Conservation (phyloP, 2,329 filamentous ascomycete genomes). For the Akanthomyces dipterigenus region DNA sequence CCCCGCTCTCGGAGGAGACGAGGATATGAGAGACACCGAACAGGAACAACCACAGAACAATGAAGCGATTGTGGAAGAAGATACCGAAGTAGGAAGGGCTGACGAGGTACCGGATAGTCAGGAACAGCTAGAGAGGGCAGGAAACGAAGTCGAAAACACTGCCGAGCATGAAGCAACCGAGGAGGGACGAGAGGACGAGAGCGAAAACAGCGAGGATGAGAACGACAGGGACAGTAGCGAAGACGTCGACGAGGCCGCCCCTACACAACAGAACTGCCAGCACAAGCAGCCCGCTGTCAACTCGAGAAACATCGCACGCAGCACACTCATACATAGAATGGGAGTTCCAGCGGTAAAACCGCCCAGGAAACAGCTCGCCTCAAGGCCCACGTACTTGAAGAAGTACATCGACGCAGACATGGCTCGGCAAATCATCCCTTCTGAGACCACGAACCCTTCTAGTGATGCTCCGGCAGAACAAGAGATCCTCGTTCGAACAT, state of each 20-base stretch:
- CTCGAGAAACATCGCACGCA: too few relatives aligned
- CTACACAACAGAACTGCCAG: too few relatives aligned
- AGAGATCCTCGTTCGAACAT: neutral
- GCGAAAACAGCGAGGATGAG: too few relatives aligned
- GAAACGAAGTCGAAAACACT: neutral
- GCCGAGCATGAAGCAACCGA: too few relatives aligned
- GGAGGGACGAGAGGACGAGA: too few relatives aligned
- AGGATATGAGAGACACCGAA: neutral
- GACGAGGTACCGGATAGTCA: neutral
- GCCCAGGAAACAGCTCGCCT: too few relatives aligned
- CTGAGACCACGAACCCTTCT: neutral
- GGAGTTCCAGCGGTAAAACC: too few relatives aligned
- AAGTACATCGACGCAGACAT: neutral
- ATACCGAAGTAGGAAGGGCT: neutral
- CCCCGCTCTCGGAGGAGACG: neutral
- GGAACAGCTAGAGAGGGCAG: neutral
- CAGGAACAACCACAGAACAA: neutral
- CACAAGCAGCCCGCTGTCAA: too few relatives aligned
- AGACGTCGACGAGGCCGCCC: too few relatives aligned
- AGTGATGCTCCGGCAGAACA: neutral
- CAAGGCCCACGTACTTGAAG: too few relatives aligned
- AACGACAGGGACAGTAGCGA: too few relatives aligned
- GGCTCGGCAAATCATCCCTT: neutral
- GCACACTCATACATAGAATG: too few relatives aligned
- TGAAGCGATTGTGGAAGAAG: neutral